These are phyloP conservation scores for Phytophthora sojae DNA, from an alignment of 352 stramenopile genomes.

Conservation along the genomic window DNA sequence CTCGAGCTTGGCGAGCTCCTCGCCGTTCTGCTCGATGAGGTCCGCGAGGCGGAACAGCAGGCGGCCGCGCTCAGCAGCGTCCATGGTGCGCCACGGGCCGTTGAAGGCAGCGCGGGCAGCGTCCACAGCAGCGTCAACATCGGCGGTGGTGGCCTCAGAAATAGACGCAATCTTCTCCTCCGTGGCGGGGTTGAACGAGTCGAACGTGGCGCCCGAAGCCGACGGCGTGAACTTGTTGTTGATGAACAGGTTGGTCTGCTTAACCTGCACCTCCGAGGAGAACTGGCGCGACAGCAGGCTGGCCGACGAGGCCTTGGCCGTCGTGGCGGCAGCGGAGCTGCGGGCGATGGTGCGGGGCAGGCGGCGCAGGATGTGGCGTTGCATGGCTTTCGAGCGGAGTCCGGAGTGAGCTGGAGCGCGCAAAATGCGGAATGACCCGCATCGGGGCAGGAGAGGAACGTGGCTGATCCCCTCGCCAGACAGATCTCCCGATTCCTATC, in stretches of 20 bases:
- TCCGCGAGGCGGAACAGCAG: conserved; percentile 58
- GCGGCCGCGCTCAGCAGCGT: conserved; percentile 42
- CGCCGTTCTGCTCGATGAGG: conserved; percentile 56
- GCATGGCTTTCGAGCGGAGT: conserved; percentile 36
- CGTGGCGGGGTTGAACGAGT: conserved; percentile 78
- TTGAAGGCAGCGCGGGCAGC: conserved; percentile 76
- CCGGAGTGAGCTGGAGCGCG: conserved; percentile 13
- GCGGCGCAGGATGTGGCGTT: conserved; percentile 52
- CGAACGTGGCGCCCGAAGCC: conserved; percentile 70
- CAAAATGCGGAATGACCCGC: conserved; percentile 34
- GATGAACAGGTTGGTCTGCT: conserved; percentile 86
- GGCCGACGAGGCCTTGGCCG: conserved; percentile 24
- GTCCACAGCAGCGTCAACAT: conserved; percentile 74
- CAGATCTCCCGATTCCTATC: conserved; percentile 22
- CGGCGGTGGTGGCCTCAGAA: conserved; percentile 55
- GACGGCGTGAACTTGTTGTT: conserved; percentile 84
- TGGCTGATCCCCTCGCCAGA: background rate
- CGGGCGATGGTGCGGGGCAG: conserved; percentile 33
- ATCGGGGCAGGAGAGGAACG: background rate
- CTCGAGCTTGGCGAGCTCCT: conserved; percentile 34
- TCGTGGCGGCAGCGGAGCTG: conserved; percentile 16
- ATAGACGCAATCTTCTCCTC: conserved; percentile 78
- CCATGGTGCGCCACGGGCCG: conserved; percentile 64
- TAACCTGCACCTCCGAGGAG: conserved; percentile 44
- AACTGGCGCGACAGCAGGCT: conserved; percentile 39